phyloP scores from a whole-genome alignment of 1,284 basidiomycete genomes.

The Phaffia rhodozyma region DNA sequence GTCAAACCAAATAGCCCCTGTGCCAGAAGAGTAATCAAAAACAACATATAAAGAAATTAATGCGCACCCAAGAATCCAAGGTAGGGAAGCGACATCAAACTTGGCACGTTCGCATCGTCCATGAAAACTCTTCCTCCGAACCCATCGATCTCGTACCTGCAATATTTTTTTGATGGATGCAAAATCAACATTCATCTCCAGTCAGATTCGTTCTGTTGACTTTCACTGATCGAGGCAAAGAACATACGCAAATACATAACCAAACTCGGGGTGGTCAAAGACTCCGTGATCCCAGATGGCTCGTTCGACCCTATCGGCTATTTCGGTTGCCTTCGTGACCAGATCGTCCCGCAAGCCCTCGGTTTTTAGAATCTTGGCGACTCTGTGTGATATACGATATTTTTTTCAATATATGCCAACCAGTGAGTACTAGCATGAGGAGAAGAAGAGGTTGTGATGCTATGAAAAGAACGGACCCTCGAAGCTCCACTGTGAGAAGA shows the following conservation, averaged over 20 bases:
- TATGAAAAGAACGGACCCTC: conserved; percentile 19
- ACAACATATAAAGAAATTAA: not conserved
- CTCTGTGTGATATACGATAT: conserved; percentile 29
- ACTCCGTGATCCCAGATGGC: conserved; percentile 56
- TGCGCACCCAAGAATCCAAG: conserved; percentile 49
- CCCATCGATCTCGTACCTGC: conserved; percentile 44
- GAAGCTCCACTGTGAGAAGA: conserved; percentile 1
- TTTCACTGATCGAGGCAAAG: too few relatives aligned
- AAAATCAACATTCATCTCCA: too few relatives aligned
- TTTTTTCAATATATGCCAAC: too few relatives aligned
- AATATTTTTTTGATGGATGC: too few relatives aligned
- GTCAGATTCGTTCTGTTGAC: too few relatives aligned
- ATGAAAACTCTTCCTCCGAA: conserved; percentile 33
- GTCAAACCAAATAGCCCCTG: too few relatives aligned
- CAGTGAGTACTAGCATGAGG: too few relatives aligned
- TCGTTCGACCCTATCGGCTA: conserved; percentile 48
- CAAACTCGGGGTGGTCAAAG: conserved; percentile 22
- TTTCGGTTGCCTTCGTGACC: conserved; percentile 47
- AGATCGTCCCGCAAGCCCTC: conserved; percentile 40
- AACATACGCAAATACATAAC: conserved; percentile 58
- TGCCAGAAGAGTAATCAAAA: too few relatives aligned
- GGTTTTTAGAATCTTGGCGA: conserved; percentile 49
- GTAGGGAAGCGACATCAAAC: conserved; percentile 65
- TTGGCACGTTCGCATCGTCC: conserved; percentile 71
- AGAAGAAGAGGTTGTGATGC: conserved; percentile 21